phyloP scores from a whole-genome alignment of 2,329 filamentous ascomycete species.

The Curvularia sp. region DNA sequence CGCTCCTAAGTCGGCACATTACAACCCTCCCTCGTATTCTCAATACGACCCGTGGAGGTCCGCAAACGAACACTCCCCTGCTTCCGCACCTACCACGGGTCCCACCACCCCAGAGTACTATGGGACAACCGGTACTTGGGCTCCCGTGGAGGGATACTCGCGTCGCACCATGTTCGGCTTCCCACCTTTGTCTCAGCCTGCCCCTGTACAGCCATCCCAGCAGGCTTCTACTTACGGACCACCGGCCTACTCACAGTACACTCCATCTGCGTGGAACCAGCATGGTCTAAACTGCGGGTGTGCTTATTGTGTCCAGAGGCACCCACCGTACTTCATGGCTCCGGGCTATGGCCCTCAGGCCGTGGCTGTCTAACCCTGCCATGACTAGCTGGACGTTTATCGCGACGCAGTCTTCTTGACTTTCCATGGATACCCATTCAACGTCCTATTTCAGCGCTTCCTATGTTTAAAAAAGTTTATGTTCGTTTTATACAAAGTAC shows the following conservation, averaged over 20 bases:
- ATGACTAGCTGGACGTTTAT: slow-evolving; percentile 1
- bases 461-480: slow-evolving; percentile 44
- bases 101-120: slow-evolving; percentile 63
- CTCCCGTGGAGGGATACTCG: slow-evolving; percentile 53
- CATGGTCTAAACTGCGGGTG: slow-evolving; percentile 49
- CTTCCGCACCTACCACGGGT: slow-evolving; percentile 62
- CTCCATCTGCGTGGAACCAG: slow-evolving; percentile 47
- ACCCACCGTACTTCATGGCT: slow-evolving; percentile 50
- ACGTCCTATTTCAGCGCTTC: slow-evolving; percentile 39
- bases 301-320: slow-evolving; percentile 48
- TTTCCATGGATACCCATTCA: slow-evolving; percentile 36
- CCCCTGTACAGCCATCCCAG: slow-evolving; percentile 53
- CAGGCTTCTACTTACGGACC: slow-evolving; percentile 46
- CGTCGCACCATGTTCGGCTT: slow-evolving; percentile 53
- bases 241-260: slow-evolving; percentile 47
- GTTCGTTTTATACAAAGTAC: slow-evolving; percentile 31
- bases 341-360: slow-evolving; percentile 49
- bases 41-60: slow-evolving; percentile 54
- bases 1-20: slow-evolving; percentile 49
- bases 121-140: slow-evolving; percentile 57
- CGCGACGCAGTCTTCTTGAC: slow-evolving; percentile 8
- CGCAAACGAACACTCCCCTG: slow-evolving; percentile 57
- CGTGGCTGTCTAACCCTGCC: slow-evolving; percentile 40
- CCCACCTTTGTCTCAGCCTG: slow-evolving; percentile 47
- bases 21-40: slow-evolving; percentile 44